Conservation (phyloP, 495 filamentous ascomycete genomes). For the Penicillium atrosanguineum region DNA sequence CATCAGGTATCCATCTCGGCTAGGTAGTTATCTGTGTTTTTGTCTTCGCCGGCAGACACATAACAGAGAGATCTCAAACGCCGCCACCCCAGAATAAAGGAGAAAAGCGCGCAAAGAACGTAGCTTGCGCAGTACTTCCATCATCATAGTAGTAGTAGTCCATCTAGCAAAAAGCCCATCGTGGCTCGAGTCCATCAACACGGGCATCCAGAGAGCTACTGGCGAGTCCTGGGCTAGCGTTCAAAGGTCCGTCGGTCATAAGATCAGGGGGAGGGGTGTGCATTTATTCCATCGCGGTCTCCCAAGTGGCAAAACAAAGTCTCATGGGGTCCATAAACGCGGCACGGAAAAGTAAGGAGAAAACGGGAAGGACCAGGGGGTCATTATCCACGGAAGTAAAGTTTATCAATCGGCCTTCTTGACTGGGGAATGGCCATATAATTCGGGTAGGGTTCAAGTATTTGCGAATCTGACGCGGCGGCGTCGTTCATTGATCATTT, state of each 20-base stretch:
- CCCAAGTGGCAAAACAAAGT: neutral
- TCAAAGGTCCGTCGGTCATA: neutral
- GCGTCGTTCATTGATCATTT: conserved; percentile 64
- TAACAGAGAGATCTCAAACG: neutral
- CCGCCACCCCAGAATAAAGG: neutral
- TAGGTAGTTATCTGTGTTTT: neutral
- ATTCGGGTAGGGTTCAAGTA: conserved; percentile 29
- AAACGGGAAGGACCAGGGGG: neutral
- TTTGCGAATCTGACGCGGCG: conserved; percentile 46
- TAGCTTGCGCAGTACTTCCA: neutral
- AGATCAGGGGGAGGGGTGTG: neutral
- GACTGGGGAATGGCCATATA: conserved; percentile 4
- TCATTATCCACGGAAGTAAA: conserved; percentile 6
- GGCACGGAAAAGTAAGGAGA: neutral
- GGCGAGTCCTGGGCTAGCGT: neutral
- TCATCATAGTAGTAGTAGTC: neutral
- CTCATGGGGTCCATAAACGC: neutral
- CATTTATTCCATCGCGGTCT: neutral
- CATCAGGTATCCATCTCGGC: neutral
- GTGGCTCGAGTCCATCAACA: neutral
- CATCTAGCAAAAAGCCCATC: neutral
- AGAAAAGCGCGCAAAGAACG: neutral
- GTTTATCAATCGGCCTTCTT: conserved; percentile 8
- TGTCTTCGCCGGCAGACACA: neutral
- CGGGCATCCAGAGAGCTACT: neutral